Evolutionary conservation across 331 rosid genomes (phyloP).

Genomic region (Malus hybrid): DNA sequence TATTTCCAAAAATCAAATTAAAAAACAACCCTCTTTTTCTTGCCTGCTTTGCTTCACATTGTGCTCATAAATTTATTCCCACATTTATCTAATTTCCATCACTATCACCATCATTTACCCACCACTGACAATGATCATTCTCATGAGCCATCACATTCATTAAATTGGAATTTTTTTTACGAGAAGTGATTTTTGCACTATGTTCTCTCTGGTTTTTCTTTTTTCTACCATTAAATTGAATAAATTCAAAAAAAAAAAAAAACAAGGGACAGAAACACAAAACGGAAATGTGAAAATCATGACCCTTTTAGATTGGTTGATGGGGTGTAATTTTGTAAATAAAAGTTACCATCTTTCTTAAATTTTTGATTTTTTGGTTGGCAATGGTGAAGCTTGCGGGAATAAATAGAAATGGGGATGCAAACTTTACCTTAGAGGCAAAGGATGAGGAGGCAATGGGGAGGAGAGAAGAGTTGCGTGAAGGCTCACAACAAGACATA

Average conservation of each 20-base stretch:
- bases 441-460: slow-evolving; percentile 45
- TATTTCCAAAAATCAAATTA: too few species aligned
- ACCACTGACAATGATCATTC: not conserved
- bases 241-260: too few species aligned
- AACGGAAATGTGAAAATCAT: too few species aligned
- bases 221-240: too few species aligned
- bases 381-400: slow-evolving; percentile 54
- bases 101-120: not conserved
- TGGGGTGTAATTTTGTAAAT: not conserved
- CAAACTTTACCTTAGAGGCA: slow-evolving; percentile 52
- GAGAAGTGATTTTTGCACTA: not conserved
- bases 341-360: not conserved
- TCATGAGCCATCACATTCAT: not conserved
- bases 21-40: not conserved
- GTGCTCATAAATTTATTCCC: not conserved
- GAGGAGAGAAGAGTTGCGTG: slow-evolving; percentile 62
- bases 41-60: not conserved
- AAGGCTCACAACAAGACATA: slow-evolving; percentile 64
- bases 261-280: too few species aligned
- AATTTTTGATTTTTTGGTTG: not conserved
- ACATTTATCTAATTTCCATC: too few species aligned
- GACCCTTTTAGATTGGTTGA: not conserved
- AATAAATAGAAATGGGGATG: slow-evolving; percentile 73
- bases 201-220: too few species aligned
- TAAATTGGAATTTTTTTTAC: not conserved